phyloP scores from a whole-genome alignment of 129 eudicot genomes.

The Silybum marianum region DNA sequence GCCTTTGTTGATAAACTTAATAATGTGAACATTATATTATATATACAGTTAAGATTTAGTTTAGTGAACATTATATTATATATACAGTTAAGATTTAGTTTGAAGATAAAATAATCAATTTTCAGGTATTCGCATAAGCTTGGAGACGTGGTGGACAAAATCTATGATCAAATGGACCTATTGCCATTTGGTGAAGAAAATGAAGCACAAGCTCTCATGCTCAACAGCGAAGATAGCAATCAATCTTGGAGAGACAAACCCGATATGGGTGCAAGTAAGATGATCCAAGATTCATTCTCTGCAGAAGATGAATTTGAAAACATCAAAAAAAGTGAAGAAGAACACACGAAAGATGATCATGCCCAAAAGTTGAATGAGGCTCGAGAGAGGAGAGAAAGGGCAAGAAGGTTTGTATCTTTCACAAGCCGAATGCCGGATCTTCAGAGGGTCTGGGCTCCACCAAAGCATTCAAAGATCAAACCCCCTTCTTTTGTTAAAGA shows the following conservation, averaged over 20 bases:
- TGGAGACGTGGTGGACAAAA: conserved; percentile 61
- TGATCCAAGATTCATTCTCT: conserved; percentile 43
- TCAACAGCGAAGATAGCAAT: conserved; percentile 91
- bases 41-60: background rate
- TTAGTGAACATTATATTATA: background rate
- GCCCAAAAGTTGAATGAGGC: conserved; percentile 63
- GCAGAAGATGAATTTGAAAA: conserved; percentile 54
- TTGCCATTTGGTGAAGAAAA: conserved; percentile 82
- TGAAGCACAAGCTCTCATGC: conserved; percentile 55
- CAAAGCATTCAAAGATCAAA: conserved; percentile 62
- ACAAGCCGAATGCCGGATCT: conserved; percentile 72
- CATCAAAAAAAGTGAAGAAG: conserved; percentile 22
- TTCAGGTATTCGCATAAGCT: conserved; percentile 71
- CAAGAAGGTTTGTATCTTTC: conserved; percentile 65
- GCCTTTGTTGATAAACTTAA: background rate
- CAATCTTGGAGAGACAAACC: conserved; percentile 70
- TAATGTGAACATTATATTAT: background rate
- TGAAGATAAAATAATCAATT: background rate
- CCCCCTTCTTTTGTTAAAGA: conserved; percentile 34
- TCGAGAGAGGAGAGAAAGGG: conserved; percentile 76
- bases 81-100: background rate
- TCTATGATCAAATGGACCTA: conserved; percentile 79
- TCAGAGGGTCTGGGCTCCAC: conserved; percentile 98
- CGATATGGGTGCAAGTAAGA: conserved; percentile 37
- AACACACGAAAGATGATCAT: conserved; percentile 40